Percentiles rank a stretch among this genome's conserved stretches.
These are phyloP conservation scores for Phylloporus sp. DNA, from an alignment of 768 basidiomycete genomes.

Conservation along the genomic window DNA sequence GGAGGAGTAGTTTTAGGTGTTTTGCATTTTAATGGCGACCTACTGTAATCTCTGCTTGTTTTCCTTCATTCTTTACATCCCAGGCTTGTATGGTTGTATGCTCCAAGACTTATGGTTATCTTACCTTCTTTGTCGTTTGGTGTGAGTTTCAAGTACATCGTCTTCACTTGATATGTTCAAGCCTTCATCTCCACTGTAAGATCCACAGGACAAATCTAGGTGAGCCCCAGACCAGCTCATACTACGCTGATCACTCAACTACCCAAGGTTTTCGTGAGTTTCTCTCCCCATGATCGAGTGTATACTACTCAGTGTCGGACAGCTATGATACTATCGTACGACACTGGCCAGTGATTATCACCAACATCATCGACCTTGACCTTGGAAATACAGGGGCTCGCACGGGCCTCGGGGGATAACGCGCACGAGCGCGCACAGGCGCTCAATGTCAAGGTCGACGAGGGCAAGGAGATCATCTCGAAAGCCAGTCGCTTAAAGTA, in stretches of 20 bases:
- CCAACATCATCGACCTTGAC: slow-evolving; percentile 71
- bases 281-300: not conserved
- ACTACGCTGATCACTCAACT: not conserved
- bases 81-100: too few species aligned
- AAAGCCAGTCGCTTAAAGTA: slow-evolving; percentile 78
- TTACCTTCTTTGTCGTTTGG: too few species aligned
- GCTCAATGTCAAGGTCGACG: slow-evolving; percentile 48
- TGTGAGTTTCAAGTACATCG: too few species aligned
- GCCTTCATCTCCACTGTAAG: slow-evolving; percentile 64
- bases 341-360: slow-evolving; percentile 84
- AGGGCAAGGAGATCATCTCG: slow-evolving; percentile 77
- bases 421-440: slow-evolving; percentile 18
- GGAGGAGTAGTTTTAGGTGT: not conserved
- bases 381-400: slow-evolving; percentile 31
- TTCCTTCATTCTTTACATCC: too few species aligned
- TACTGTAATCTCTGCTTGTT: too few species aligned
- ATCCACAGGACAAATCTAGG: slow-evolving; percentile 68
- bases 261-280: slow-evolving; percentile 61
- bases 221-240: slow-evolving; percentile 27
- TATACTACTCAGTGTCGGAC: slow-evolving; percentile 4
- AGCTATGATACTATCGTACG: slow-evolving; percentile 78
- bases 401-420: not conserved
- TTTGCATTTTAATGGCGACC: too few species aligned
- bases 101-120: too few species aligned
- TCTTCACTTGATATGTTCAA: slow-evolving; percentile 36